Conservation (phyloP, 192 early-diverging fungal genomes). For the Backusella tuberculispora region DNA sequence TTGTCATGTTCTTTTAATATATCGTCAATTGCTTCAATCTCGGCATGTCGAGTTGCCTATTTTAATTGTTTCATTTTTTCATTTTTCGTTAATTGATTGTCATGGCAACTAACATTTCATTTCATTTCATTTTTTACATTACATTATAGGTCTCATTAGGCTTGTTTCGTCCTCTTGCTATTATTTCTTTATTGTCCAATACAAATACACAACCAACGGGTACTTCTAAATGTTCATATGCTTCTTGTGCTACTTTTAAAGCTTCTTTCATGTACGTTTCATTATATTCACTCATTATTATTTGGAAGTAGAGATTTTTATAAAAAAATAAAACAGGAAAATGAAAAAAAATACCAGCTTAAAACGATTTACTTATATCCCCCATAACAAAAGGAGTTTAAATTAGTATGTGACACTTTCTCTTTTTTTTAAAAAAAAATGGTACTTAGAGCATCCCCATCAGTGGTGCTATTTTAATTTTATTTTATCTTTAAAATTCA, state of each 20-base stretch:
- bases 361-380: no score
- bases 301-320: background rate
- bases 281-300: slow-evolving; percentile 29
- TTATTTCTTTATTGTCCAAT: slow-evolving; percentile 56
- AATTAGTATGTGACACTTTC: no score
- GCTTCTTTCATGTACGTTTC: slow-evolving; percentile 38
- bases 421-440: no score
- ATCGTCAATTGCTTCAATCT: slow-evolving; percentile 89
- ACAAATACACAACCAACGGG: slow-evolving; percentile 98
- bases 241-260: slow-evolving; percentile 72
- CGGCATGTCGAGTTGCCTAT: slow-evolving; percentile 92
- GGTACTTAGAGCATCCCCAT: no score
- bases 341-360: no score
- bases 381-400: no score
- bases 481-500: no score
- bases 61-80: background rate
- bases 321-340: background rate
- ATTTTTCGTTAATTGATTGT: background rate
- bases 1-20: slow-evolving; percentile 53
- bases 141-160: slow-evolving; percentile 91
- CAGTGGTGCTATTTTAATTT: no score
- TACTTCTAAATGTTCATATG: slow-evolving; percentile 81
- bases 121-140: slow-evolving; percentile 20
- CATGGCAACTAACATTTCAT: background rate
- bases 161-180: slow-evolving; percentile 84